These are phyloP conservation scores for Citrus medica DNA, from an alignment of 345 rosid genomes.

Conservation along the genomic window DNA sequence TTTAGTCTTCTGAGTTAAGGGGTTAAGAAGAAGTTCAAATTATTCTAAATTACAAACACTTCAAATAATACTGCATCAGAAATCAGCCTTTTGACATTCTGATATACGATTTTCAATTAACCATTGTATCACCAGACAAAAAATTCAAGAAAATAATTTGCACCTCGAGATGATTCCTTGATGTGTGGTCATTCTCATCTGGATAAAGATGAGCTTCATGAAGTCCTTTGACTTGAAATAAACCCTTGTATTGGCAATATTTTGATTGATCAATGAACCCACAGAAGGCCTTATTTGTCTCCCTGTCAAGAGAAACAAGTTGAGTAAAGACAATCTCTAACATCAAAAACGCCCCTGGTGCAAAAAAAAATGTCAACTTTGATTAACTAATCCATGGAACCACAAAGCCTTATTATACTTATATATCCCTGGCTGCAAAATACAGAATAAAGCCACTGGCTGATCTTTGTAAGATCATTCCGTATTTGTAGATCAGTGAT, in stretches of 20 bases:
- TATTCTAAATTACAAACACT: not conserved
- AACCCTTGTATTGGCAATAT: conserved; percentile 28
- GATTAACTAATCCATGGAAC: not conserved
- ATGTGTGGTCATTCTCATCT: conserved; percentile 15
- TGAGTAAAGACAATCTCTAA: not conserved
- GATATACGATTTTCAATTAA: not conserved
- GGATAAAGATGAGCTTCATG: conserved; percentile 26
- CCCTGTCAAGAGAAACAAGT: conserved; percentile 54
- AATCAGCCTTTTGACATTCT: not conserved
- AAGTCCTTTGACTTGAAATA: conserved; percentile 26
- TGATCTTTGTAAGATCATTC: no score
- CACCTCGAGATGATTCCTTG: conserved; percentile 23
- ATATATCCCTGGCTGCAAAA: no score
- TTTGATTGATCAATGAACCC: conserved; percentile 66
- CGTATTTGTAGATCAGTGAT: no score
- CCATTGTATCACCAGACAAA: not conserved
- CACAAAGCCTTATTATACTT: no score
- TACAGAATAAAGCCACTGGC: no score
- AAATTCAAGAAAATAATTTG: conserved; percentile 3
- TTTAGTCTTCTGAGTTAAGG: not conserved
- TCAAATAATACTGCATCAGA: not conserved
- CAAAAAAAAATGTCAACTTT: not conserved
- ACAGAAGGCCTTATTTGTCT: conserved; percentile 84
- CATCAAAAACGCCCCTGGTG: no score
- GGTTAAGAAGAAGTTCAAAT: not conserved